Base-by-base conservation (phyloP, 129 eudicot species). In the Erigeron canadensis region DNA sequence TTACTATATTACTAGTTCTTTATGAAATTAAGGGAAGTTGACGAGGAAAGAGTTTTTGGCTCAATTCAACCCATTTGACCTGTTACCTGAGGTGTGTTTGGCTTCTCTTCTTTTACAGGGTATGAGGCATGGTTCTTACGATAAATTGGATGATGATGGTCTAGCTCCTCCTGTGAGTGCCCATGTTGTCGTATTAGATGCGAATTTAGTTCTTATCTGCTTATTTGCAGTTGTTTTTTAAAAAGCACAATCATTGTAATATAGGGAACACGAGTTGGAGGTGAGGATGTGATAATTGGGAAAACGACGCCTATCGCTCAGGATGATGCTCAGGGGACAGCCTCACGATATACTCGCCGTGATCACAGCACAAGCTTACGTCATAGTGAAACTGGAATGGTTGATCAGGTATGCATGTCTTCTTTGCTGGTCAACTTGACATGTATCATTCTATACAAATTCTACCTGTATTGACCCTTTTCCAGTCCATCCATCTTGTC, bases 301-400 rank as follows among this genome's bases (percentile, higher is more conserved):
- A 94, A 94, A 84, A 94, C 98, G 13, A 89, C 96, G 8, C 98
- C 98, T 13, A 85, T 94, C 19, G 70, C 95, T n/a, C 96, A 76
- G 8, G 98, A 94, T 16, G 96, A 94, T 41, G 89, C 96, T 37
- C 90, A 85, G 58, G 97, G 95, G 50, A 95, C 84, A 72, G 86
- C 93, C 75, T 81, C 96, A 1, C 84, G 96, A 12, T 94, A 89
- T 76, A 85, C 98, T 7, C 84, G 84, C 18, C 83, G 87, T 19
- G 98, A 94, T 74, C 98, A 89, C 79, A 94, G 96, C 73, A 94
- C 95, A 43, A 94, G 97, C 65, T 72, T 89, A 39, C 97, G 97
- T 42, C 98, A 94, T 70, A 94, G 98, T 79, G 98, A 94, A 82
- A 94, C 82, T 16, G 97, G 98, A 34, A 89, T 94, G 77, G 98